Percentiles rank a stretch among this genome's conserved stretches.
These are phyloP conservation scores for Geotrichum ghanense DNA, from an alignment of 805 yeast genomes.

Conservation along the genomic window DNA sequence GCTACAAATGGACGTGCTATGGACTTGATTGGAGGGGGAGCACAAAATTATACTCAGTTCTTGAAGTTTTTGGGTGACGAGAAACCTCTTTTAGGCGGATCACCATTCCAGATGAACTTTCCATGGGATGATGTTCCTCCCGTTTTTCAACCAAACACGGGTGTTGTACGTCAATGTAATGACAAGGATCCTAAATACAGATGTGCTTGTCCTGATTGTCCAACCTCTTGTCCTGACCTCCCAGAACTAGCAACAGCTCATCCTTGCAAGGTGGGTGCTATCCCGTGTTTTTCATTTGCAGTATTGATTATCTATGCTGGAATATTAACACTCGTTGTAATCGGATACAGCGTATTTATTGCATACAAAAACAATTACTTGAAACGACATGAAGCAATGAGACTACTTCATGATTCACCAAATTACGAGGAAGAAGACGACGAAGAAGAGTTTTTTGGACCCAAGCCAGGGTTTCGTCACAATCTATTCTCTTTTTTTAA, in stretches of 20 bases:
- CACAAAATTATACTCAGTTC: slow-evolving; percentile 57
- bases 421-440: slow-evolving; percentile 24
- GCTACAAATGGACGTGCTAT: slow-evolving; percentile 94
- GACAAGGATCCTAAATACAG: slow-evolving; percentile 44
- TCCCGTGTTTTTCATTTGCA: slow-evolving; percentile 67
- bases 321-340: slow-evolving; percentile 4
- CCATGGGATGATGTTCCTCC: slow-evolving; percentile 32
- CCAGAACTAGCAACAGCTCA: slow-evolving; percentile 32
- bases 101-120: slow-evolving; percentile 88
- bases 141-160: slow-evolving; percentile 24
- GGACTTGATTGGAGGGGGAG: slow-evolving; percentile 98
- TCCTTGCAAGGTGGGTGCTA: slow-evolving; percentile 42
- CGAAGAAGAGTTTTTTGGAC: slow-evolving; percentile 13
- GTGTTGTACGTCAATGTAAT: slow-evolving; percentile 37
- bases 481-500: not conserved
- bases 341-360: slow-evolving; percentile 14
- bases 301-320: slow-evolving; percentile 36
- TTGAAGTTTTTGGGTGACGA: slow-evolving; percentile 88
- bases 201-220: slow-evolving; percentile 90
- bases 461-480: slow-evolving; percentile 7
- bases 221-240: slow-evolving; percentile 62
- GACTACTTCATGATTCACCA: slow-evolving; percentile 34
- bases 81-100: slow-evolving; percentile 87
- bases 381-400: slow-evolving; percentile 16
- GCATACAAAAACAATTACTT: slow-evolving; percentile 8